Percentiles rank a stretch among this genome's conserved stretches.
phyloP scores from a whole-genome alignment of 1,284 basidiomycete genomes.

The Ustilago xerochloae region DNA sequence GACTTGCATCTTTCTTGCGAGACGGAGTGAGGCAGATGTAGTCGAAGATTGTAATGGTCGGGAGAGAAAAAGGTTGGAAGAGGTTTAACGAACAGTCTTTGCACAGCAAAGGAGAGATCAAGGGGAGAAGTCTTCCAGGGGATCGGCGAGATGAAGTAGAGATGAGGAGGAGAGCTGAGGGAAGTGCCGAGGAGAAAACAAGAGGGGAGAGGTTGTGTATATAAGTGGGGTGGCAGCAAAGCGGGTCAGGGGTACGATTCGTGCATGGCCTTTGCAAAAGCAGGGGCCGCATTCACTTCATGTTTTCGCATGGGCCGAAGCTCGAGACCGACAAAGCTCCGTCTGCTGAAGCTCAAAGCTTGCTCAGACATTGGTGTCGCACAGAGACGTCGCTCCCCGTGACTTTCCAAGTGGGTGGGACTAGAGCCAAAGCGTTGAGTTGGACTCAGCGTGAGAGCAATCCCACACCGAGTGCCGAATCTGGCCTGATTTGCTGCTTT shows the following conservation, averaged over 20 bases:
- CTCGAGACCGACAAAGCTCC: too few relatives aligned
- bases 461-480: neutral
- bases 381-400: too few relatives aligned
- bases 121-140: neutral
- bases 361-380: too few relatives aligned
- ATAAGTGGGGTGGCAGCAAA: neutral
- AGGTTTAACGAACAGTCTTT: neutral
- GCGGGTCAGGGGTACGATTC: neutral
- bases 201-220: neutral
- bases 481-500: neutral
- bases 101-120: slow-evolving; percentile 12
- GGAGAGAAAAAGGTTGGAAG: neutral
- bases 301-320: too few relatives aligned
- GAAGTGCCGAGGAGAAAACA: neutral
- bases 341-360: too few relatives aligned
- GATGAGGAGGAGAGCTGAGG: neutral
- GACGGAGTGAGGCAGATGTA: neutral
- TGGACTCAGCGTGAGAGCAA: neutral
- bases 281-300: too few relatives aligned
- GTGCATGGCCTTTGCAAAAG: too few relatives aligned
- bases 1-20: slow-evolving; percentile 7
- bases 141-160: neutral
- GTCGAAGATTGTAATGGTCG: neutral
- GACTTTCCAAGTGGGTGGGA: neutral
- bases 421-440: neutral